Conservation (phyloP, 305 asterid species). For the Ruellia speciosa region DNA sequence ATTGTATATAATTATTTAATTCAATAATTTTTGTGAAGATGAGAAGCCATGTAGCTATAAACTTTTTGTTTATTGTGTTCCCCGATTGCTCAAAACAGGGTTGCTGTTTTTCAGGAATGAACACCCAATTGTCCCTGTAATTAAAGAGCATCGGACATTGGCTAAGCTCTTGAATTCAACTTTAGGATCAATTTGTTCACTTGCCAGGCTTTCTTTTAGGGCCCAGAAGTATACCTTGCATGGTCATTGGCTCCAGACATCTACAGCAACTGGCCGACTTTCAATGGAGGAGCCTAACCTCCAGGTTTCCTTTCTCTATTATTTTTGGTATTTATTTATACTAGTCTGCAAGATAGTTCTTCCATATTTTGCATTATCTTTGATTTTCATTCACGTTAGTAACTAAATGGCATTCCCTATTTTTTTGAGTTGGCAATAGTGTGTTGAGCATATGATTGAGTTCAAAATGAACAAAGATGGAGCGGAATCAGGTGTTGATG, state of each 20-base stretch:
- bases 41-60: conserved; percentile 6
- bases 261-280: conserved; percentile 93
- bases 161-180: conserved; percentile 89
- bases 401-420: conserved; percentile 11
- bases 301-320: conserved; percentile 48
- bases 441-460: conserved; percentile 89
- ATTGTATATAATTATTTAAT: conserved; percentile 6
- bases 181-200: conserved; percentile 83
- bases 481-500: conserved; percentile 32
- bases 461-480: conserved; percentile 51
- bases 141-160: conserved; percentile 84
- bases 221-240: conserved; percentile 80
- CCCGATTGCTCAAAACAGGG: conserved; percentile 17
- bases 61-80: conserved; percentile 4
- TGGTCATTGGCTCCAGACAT: conserved; percentile 99
- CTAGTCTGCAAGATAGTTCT: background rate
- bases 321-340: conserved; percentile 1
- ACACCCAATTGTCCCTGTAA: conserved; percentile 81
- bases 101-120: conserved; percentile 57
- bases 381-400: conserved; percentile 13
- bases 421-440: conserved; percentile 35
- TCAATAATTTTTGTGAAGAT: background rate
- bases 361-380: conserved; percentile 13
- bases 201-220: conserved; percentile 77
- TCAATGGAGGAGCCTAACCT: conserved; percentile 99